Conservation (phyloP, 768 basidiomycete genomes). For the Leccinum subtestaceum region DNA sequence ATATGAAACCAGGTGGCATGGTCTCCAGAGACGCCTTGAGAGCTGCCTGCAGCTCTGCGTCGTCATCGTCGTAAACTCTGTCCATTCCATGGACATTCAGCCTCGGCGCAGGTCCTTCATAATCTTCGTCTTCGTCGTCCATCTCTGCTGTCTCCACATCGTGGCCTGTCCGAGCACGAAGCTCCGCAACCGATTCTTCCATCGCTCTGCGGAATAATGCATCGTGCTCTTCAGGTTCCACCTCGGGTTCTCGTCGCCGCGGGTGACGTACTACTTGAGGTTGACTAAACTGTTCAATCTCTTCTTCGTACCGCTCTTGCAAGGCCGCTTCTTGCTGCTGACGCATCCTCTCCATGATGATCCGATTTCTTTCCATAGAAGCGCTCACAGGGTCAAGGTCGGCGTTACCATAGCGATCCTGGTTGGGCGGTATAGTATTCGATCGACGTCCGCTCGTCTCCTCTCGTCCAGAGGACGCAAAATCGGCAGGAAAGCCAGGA, state of each 20-base stretch:
- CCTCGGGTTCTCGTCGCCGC: slow-evolving; percentile 2
- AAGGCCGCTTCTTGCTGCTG: slow-evolving; percentile 67
- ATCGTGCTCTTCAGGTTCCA: slow-evolving; percentile 46
- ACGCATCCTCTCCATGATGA: slow-evolving; percentile 61
- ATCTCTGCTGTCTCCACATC: slow-evolving; percentile 19
- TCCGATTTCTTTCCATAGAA: slow-evolving; percentile 63
- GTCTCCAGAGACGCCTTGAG: slow-evolving; percentile 76
- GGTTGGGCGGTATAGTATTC: slow-evolving; percentile 26
- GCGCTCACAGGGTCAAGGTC: slow-evolving; percentile 56
- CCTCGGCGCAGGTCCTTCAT: slow-evolving; percentile 3
- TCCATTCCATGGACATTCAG: slow-evolving; percentile 15
- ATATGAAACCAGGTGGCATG: slow-evolving; percentile 53
- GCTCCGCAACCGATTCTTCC: slow-evolving; percentile 25
- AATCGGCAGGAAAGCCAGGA: slow-evolving; percentile 20
- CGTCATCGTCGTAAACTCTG: slow-evolving; percentile 81
- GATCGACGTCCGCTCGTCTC: slow-evolving; percentile 10
- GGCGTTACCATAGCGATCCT: slow-evolving; percentile 30
- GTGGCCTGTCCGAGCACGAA: slow-evolving; percentile 17
- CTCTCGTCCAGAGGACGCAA: slow-evolving; percentile 15
- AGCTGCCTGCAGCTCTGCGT: slow-evolving; percentile 84
- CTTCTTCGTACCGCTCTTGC: slow-evolving; percentile 52
- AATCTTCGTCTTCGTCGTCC: slow-evolving; percentile 25
- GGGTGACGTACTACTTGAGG: slow-evolving; percentile 4
- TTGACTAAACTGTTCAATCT: slow-evolving; percentile 28
- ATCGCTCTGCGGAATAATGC: slow-evolving; percentile 49